These are phyloP conservation scores for Cantharellus cinnabarinus DNA, from an alignment of 768 basidiomycete genomes.

Conservation along the genomic window DNA sequence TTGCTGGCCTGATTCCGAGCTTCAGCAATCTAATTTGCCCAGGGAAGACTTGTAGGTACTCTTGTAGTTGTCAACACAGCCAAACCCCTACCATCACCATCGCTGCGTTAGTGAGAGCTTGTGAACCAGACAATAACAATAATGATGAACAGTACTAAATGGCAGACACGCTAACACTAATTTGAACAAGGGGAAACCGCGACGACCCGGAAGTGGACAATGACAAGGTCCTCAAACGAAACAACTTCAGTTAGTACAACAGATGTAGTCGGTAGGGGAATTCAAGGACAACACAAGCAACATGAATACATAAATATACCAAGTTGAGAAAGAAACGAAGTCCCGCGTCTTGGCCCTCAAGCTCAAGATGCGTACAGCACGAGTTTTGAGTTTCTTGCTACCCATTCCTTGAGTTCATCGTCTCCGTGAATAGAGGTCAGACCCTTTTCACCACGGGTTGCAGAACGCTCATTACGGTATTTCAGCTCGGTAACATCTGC, in stretches of 20 bases:
- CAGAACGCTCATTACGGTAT: conserved; percentile 34
- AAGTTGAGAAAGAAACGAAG: no score
- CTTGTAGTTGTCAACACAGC: not conserved
- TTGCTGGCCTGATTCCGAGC: conserved; percentile 26
- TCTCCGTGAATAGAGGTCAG: conserved; percentile 43
- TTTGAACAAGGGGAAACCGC: not conserved
- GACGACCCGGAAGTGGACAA: not conserved
- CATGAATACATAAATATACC: no score
- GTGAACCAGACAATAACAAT: not conserved
- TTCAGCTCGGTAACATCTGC: conserved; percentile 44
- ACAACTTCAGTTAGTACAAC: no score
- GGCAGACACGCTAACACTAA: no score
- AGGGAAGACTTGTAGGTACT: not conserved
- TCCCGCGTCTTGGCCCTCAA: not conserved
- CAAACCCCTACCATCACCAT: no score
- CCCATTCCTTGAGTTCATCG: conserved; percentile 46
- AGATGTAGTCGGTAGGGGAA: no score
- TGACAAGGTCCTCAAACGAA: not conserved
- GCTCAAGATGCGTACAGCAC: conserved; percentile 31
- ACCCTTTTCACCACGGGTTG: conserved; percentile 24
- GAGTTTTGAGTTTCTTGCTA: conserved; percentile 62
- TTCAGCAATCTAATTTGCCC: conserved; percentile 8
- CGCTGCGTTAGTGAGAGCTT: not conserved
- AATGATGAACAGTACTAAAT: not conserved
- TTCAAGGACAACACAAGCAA: no score